Evolutionary conservation across 495 filamentous ascomycete genomes (phyloP).

Genomic region (Penicillium egyptiacum): DNA sequence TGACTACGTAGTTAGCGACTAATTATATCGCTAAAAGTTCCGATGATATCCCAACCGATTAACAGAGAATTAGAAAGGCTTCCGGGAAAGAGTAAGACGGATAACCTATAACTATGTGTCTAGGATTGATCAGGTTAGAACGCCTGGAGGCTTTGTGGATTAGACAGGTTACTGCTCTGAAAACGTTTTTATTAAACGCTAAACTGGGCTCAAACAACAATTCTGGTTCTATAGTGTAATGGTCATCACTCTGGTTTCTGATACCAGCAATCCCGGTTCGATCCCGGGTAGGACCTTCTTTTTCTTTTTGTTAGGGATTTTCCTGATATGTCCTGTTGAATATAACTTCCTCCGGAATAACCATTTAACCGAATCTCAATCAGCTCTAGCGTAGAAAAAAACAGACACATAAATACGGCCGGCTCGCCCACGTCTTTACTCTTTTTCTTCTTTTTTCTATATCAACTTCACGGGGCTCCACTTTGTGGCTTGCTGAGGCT

Average conservation of each 20-base stretch:
- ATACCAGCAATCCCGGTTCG: slow-evolving; percentile 43
- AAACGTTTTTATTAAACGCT: no score
- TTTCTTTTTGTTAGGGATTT: background rate
- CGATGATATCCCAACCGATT: no score
- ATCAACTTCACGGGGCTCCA: slow-evolving; percentile 23
- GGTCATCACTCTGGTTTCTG: slow-evolving; percentile 40
- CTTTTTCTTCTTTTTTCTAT: slow-evolving; percentile 14
- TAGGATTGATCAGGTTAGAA: no score
- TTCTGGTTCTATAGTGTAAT: slow-evolving; percentile 29
- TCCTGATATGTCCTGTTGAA: background rate
- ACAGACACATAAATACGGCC: slow-evolving; percentile 11
- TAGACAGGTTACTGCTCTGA: no score
- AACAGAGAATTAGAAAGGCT: no score
- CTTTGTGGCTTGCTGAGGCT: slow-evolving; percentile 27
- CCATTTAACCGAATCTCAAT: slow-evolving; percentile 3
- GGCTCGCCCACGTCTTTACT: background rate
- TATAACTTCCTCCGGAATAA: background rate
- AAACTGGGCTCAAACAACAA: no score
- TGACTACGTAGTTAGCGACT: no score
- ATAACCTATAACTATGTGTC: no score
- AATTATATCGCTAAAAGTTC: no score
- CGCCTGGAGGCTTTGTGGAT: no score
- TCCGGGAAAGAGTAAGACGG: no score
- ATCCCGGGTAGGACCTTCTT: slow-evolving; percentile 42
- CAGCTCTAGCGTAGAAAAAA: slow-evolving; percentile 14